These are phyloP conservation scores for Millerozyma acaciae DNA, from an alignment of 805 yeast genomes.

Conservation along the genomic window DNA sequence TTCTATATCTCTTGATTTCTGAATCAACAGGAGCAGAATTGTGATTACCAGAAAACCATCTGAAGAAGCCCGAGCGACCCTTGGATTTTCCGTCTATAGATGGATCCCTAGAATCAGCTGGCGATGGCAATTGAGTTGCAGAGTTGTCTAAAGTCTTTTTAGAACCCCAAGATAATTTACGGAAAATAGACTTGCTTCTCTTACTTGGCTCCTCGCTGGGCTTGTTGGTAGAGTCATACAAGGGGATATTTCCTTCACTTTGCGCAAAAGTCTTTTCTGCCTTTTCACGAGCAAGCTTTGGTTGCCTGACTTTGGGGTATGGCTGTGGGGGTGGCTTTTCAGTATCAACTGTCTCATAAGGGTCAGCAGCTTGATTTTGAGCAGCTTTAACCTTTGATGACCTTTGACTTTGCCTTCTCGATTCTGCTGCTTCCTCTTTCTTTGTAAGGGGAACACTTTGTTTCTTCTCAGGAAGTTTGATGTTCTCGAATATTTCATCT, in stretches of 20 bases:
- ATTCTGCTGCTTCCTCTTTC: background rate
- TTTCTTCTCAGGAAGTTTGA: conserved; percentile 38
- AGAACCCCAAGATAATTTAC: conserved; percentile 50
- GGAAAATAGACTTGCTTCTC: conserved; percentile 39
- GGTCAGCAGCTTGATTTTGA: conserved; percentile 18
- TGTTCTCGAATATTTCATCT: conserved; percentile 40
- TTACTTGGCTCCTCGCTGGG: conserved; percentile 17
- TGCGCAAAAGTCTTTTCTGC: conserved; percentile 10
- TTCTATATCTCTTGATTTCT: conserved; percentile 32
- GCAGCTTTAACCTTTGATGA: conserved; percentile 34
- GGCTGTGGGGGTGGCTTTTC: conserved; percentile 10
- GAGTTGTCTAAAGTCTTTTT: conserved; percentile 34
- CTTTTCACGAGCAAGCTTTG: background rate
- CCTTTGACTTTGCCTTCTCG: conserved; percentile 22
- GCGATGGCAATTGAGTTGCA: conserved; percentile 29
- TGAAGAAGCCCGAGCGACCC: conserved; percentile 28
- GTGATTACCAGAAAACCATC: conserved; percentile 37
- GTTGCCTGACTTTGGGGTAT: conserved; percentile 20
- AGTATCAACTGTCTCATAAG: conserved; percentile 1
- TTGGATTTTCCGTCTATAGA: conserved; percentile 25
- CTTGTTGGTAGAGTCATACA: conserved; percentile 32
- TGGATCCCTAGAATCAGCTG: conserved; percentile 27
- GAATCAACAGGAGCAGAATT: conserved; percentile 16
- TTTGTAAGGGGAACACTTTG: background rate
- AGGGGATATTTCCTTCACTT: conserved; percentile 16